phyloP scores from a whole-genome alignment of 306 rosid species.

The cucumber (Cucumis sativus) region Cucumber_9930_V3 NC_026657.2:10900501-10901000 shows the following conservation, averaged over 20 bases:
- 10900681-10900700: conserved; percentile 26
- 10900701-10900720: conserved; percentile 28
- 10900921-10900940: background rate
- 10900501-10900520: conserved; percentile 30
- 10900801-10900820: conserved; percentile 18
- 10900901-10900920: background rate
- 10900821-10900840: background rate
- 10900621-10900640: conserved; percentile 60
- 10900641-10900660: conserved; percentile 20
- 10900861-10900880: background rate
- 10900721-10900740: conserved; percentile 42
- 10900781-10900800: conserved; percentile 21
- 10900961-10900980: background rate
- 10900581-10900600: conserved; percentile 31
- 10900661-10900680: conserved; percentile 21
- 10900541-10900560: conserved; percentile 80
- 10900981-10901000: background rate
- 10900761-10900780: conserved; percentile 32
- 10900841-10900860: background rate
- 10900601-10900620: conserved; percentile 32
- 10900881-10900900: background rate
- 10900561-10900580: conserved; percentile 23
- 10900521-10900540: conserved; percentile 63
- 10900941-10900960: background rate
- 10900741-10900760: conserved; percentile 41